Evolutionary conservation across 2,329 filamentous ascomycete genomes (phyloP).

Genomic region (Phoma sp.): DNA sequence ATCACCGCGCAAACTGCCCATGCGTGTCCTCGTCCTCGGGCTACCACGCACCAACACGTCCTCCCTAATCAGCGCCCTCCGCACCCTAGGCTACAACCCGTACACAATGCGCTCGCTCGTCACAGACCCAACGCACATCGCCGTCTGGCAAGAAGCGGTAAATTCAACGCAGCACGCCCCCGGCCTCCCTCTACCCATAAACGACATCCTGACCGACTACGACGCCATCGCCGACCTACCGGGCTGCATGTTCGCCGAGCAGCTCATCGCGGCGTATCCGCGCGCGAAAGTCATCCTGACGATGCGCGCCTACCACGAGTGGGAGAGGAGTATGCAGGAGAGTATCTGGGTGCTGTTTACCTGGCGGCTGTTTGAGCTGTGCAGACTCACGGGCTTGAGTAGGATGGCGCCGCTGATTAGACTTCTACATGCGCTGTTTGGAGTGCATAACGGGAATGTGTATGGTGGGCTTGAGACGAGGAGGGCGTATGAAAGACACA

Average conservation of each 20-base stretch:
- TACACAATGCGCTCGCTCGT: slow-evolving; percentile 35
- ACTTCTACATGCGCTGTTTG: slow-evolving; percentile 32
- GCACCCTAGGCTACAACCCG: slow-evolving; percentile 54
- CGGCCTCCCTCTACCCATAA: slow-evolving; percentile 33
- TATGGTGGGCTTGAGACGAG: slow-evolving; percentile 30
- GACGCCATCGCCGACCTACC: slow-evolving; percentile 46
- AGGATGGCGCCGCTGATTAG: slow-evolving; percentile 33
- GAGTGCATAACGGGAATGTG: slow-evolving; percentile 30
- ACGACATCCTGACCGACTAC: slow-evolving; percentile 54
- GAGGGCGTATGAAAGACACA: slow-evolving; percentile 33
- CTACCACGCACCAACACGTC: slow-evolving; percentile 74
- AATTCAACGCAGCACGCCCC: slow-evolving; percentile 29
- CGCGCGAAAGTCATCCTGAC: slow-evolving; percentile 45
- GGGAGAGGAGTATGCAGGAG: slow-evolving; percentile 36
- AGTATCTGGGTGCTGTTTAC: slow-evolving; percentile 35
- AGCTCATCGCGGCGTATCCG: slow-evolving; percentile 42
- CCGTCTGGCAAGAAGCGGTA: slow-evolving; percentile 41
- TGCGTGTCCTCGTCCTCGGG: slow-evolving; percentile 74
- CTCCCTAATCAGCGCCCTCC: slow-evolving; percentile 46
- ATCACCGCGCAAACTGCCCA: slow-evolving; percentile 52
- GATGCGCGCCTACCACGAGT: slow-evolving; percentile 33
- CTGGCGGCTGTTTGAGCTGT: slow-evolving; percentile 27
- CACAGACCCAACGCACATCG: slow-evolving; percentile 24
- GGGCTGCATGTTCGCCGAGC: slow-evolving; percentile 34
- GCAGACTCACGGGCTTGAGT: slow-evolving; percentile 27